These are phyloP conservation scores for Saccharomyces pastorianus DNA, from an alignment of 1,139 yeast species.

Conservation along the genomic window DNA sequence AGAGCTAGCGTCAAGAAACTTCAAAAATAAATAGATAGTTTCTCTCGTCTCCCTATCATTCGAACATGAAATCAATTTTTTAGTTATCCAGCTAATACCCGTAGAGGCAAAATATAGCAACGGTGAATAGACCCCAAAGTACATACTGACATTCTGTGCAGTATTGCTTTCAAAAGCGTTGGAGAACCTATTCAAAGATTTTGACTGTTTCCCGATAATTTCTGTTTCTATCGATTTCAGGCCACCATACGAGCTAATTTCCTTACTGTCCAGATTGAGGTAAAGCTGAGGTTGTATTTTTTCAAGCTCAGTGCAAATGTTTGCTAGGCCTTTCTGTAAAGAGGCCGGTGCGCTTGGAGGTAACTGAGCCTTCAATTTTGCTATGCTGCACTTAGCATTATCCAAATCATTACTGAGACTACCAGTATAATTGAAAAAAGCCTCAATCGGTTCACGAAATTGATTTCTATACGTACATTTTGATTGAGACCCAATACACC, in stretches of 20 bases:
- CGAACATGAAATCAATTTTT: slow-evolving; percentile 6
- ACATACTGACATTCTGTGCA: slow-evolving; percentile 8
- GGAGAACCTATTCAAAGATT: slow-evolving; percentile 6
- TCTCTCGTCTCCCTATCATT: slow-evolving; percentile 8
- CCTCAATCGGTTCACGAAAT: neutral
- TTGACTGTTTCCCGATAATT: slow-evolving; percentile 6
- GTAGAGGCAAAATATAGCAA: slow-evolving; percentile 6
- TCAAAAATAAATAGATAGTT: slow-evolving; percentile 11
- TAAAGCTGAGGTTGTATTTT: slow-evolving; percentile 2
- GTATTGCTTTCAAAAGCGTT: neutral
- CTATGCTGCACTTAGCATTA: neutral
- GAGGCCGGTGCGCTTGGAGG: neutral
- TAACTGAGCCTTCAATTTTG: neutral
- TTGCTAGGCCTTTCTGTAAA: neutral
- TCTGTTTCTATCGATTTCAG: slow-evolving; percentile 11
- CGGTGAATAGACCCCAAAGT: slow-evolving; percentile 11
- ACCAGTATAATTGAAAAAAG: neutral
- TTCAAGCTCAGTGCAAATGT: slow-evolving; percentile 2
- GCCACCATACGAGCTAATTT: slow-evolving; percentile 4
- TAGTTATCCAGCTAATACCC: slow-evolving; percentile 13
- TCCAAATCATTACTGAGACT: neutral
- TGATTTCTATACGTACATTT: slow-evolving; percentile 4
- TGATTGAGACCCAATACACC: slow-evolving; percentile 7
- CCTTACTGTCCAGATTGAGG: slow-evolving; percentile 5
- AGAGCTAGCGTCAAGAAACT: slow-evolving; percentile 8